These are phyloP conservation scores for Mediolabrus comicus DNA, from an alignment of 108 stramenopile species.

Conservation along the genomic window DNA sequence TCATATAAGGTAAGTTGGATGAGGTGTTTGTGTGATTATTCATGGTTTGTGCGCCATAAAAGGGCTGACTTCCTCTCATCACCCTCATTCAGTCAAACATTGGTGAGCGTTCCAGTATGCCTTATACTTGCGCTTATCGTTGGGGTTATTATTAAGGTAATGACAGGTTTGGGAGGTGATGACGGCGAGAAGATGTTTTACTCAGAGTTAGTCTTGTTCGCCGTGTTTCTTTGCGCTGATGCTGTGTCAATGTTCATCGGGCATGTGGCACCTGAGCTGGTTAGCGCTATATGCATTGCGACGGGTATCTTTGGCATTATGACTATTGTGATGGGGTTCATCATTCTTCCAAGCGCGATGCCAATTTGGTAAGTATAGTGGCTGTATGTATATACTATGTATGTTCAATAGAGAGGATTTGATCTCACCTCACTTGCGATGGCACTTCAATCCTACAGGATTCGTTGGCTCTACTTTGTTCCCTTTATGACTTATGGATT, in stretches of 20 bases:
- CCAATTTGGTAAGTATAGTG: background rate
- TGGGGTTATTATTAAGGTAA: background rate
- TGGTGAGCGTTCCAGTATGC: slow-evolving; percentile 13
- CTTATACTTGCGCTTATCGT: slow-evolving; percentile 1
- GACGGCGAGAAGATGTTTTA: background rate
- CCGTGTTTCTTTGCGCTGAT: slow-evolving; percentile 20
- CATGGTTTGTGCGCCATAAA: too few relatives aligned
- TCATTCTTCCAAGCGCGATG: slow-evolving; percentile 11
- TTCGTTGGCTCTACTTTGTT: slow-evolving; percentile 12
- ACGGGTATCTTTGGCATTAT: slow-evolving; percentile 13
- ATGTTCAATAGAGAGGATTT: too few relatives aligned
- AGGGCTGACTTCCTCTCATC: too few relatives aligned
- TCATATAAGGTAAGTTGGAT: background rate
- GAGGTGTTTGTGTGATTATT: too few relatives aligned
- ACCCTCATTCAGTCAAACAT: slow-evolving; percentile 11
- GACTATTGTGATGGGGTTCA: slow-evolving; percentile 27
- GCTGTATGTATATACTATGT: background rate
- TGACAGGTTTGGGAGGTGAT: slow-evolving; percentile 8
- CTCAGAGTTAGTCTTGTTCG: background rate
- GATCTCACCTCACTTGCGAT: background rate
- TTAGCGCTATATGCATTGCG: slow-evolving; percentile 18
- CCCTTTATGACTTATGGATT: slow-evolving; percentile 30
- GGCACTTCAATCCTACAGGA: background rate
- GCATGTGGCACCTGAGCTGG: slow-evolving; percentile 20
- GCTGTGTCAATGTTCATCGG: slow-evolving; percentile 22